Percentiles rank a stretch among this genome's conserved stretches.
Conservation (phyloP, 495 filamentous ascomycete species). For the Penicillium canariense region DNA sequence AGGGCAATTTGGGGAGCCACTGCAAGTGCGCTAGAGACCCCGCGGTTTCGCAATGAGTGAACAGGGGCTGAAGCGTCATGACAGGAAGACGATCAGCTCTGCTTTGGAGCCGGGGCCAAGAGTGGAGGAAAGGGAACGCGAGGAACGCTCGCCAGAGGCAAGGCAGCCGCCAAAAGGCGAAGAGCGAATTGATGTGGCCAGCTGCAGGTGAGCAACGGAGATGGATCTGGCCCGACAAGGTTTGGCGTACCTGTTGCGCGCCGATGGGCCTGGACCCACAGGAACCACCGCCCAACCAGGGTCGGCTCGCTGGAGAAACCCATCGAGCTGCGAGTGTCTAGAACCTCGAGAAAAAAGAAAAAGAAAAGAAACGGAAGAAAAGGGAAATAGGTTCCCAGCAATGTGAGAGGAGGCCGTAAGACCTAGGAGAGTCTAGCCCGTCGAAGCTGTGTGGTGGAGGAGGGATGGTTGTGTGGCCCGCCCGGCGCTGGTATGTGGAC, state of each 20-base stretch:
- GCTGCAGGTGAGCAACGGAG: background rate
- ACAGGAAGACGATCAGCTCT: background rate
- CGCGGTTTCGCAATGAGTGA: conserved; percentile 13
- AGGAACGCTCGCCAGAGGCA: background rate
- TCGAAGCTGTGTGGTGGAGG: background rate
- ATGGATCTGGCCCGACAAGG: background rate
- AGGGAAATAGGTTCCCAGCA: background rate
- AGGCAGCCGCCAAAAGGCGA: background rate
- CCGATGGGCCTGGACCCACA: background rate
- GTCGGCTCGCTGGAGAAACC: conserved; percentile 1
- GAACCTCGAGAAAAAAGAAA: background rate
- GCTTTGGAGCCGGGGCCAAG: too few species aligned
- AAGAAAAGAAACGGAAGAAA: background rate
- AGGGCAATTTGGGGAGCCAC: background rate
- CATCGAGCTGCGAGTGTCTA: background rate
- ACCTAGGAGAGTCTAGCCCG: background rate
- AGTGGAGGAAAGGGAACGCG: background rate
- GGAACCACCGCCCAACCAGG: conserved; percentile 1
- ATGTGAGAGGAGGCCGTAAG: background rate
- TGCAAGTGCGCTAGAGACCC: background rate
- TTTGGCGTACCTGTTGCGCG: background rate
- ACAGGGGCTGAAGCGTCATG: conserved; percentile 6
- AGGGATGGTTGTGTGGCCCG: background rate
- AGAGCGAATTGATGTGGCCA: background rate
- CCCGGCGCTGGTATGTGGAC: conserved; percentile 3